Evolutionary conservation across 1,284 basidiomycete species (phyloP), one percentile per base, ranked within the genome.

Genomic region (Ceratobasidium sp.): DNA sequence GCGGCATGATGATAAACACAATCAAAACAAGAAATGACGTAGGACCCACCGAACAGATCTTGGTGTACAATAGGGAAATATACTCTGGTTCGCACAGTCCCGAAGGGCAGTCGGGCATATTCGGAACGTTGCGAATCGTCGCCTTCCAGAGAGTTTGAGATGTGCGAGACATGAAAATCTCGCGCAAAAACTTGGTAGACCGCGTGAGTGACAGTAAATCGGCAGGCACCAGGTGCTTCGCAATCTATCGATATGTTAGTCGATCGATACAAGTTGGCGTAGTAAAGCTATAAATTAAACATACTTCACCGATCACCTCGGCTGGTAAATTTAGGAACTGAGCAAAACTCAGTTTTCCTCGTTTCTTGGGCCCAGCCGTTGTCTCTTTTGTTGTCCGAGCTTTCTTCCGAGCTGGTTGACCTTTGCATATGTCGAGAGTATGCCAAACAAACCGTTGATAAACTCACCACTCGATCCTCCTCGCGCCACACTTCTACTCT

Each of bases 11-110:
- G 44, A 33, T 33, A 28, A 38, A 54, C 33, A 38, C 13, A 28
- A n/a, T 33, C 9, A 4, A 20, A 7, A 20, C 15, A 44, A n/a
- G n/a, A 59, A 61, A 42, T 13, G 9, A 23, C 42, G 15, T 28
- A 4, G 13, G 17, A 48, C 61, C 52, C 56, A 65, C 59, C 5
- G 61, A 40, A 38, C 71, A 65, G 17, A 17, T 65, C 17, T 54
- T 61, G 6, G 70, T 62, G 65, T 82, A 84, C 2, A 83, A 26
- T n/a, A 83, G 57, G 3, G 80, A 71, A 1, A 80, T 78, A 33
- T 33, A 33, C 33, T 33, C 33, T 33, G 33, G 33, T 33, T 33
- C 33, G 33, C 33, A 33, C 33, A 33, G 33, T 33, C 33, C 33
- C 33, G 33, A 33, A 33, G 33, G 33, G 33, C 33, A 33, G 33